Base-by-base conservation (phyloP, 192 early-diverging fungal genomes). In the Backusella tuberculispora region DNA sequence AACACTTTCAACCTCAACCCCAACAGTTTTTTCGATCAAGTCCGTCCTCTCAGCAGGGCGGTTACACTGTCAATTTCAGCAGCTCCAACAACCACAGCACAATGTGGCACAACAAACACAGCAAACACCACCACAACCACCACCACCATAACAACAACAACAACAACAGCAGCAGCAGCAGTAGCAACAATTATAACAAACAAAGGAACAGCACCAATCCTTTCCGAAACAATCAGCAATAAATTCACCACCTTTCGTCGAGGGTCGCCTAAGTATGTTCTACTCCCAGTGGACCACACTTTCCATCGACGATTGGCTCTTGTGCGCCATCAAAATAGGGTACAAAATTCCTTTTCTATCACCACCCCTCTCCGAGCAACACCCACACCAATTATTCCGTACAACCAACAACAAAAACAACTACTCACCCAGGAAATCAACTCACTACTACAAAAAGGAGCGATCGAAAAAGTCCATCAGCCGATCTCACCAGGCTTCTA, bases 1-100 rank as follows among this genome's bases (percentile, higher is more conserved):
- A 43, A 43, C 4, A 10, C 13, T 14, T 14, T 46, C 45, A 46
- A 46, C 14, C 6, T 14, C 10, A 10, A 14, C 45, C 0, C 21
- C 50, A 53, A 6, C n/a, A 6, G 50, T 53, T 53, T 53, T 53
- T 53, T 53, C 50, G 50, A 24, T 45, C 66, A 40, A 41, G 66
- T 68, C 46, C 69, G 43, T 71, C 69, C 69, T 71, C 69, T 71
- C 69, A 71, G 69, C 69, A 71, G 69, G 46, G 69, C 69, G 69
- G 46, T 50, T 71, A 71, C 69, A n/a, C n/a, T n/a, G n/a, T n/a
- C n/a, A 71, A 46, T 15, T 17, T 6, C 66, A 68, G 15, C 66
- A 40, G 13, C 17, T 12, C 6, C 68, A 12, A 46, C 41, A 69
- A 69, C 24, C 6, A n/a, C 50, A 37, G 41, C 46, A 40, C 9